These are phyloP conservation scores for Exserohilum rostratum DNA, from an alignment of 2,329 filamentous ascomycete genomes.

Conservation along the genomic window DNA sequence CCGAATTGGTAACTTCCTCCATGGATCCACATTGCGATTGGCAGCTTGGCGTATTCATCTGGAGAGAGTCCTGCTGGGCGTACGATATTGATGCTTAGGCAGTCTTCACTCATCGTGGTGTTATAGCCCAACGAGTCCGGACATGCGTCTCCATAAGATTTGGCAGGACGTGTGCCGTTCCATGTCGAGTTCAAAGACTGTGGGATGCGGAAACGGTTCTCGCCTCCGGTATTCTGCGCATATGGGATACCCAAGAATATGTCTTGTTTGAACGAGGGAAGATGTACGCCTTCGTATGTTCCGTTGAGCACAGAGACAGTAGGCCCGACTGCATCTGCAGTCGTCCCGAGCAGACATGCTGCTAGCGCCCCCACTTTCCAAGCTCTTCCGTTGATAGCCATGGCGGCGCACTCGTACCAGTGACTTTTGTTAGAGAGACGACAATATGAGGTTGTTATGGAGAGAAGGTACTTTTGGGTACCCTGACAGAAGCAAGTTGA, in stretches of 20 bases:
- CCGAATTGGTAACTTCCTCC: slow-evolving; percentile 55
- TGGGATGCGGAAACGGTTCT: slow-evolving; percentile 61
- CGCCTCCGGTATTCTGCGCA: slow-evolving; percentile 60
- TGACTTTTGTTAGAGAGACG: neutral
- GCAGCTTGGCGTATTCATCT: slow-evolving; percentile 53
- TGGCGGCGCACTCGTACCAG: slow-evolving; percentile 4
- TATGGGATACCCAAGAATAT: slow-evolving; percentile 61
- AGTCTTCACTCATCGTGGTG: slow-evolving; percentile 60
- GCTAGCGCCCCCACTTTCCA: slow-evolving; percentile 25
- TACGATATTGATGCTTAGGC: slow-evolving; percentile 67
- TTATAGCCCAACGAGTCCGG: slow-evolving; percentile 43
- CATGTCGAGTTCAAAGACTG: slow-evolving; percentile 56
- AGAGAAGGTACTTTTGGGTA: slow-evolving; percentile 17
- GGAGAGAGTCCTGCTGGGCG: slow-evolving; percentile 56
- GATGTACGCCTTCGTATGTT: slow-evolving; percentile 42
- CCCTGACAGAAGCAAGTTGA: slow-evolving; percentile 12
- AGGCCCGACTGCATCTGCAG: slow-evolving; percentile 25
- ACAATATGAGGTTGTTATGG: neutral
- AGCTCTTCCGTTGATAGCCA: slow-evolving; percentile 21
- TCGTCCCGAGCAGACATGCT: slow-evolving; percentile 18
- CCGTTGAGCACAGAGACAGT: slow-evolving; percentile 42
- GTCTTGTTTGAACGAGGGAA: slow-evolving; percentile 51
- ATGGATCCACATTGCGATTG: slow-evolving; percentile 67
- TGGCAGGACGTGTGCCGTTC: slow-evolving; percentile 48
- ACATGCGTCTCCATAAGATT: slow-evolving; percentile 51